Base-by-base conservation (phyloP, 306 rosid genomes). In the Fragaria vesca region DNA sequence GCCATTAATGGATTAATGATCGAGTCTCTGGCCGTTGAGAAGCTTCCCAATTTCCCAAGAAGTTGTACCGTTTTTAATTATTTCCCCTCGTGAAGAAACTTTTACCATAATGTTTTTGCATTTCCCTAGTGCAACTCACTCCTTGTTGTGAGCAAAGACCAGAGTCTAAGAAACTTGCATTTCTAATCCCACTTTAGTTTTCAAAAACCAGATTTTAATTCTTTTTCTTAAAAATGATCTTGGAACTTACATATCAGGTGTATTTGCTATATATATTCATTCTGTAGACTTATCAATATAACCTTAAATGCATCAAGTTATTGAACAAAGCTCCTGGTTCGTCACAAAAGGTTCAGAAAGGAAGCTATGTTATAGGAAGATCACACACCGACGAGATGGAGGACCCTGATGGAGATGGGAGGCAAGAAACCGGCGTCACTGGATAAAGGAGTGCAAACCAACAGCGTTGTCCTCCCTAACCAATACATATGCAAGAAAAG, bases 1-100 rank as follows among this genome's bases (percentile, higher is more conserved):
- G 8, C 16, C 68, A 46, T 18, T 6, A 46, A 75, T 20, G 78
- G 34, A 52, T 40, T 18, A 66, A 66, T 66, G 45, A 54, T 54
- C 55, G 1, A 65, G 47, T 66, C 48, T 66, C 48, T 43, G 60
- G 71, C 46, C 9, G 46, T 28, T 75, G 77, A 57, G 12, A 45
- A 17, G 18, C 12, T 62, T 46, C 58, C 30, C 61, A 30, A 46
- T 30, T 75, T 75, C 78, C 78, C 13, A 75, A 12, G 20, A 20
- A 58, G 47, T 20, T 42, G 60, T 7, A 17, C 40, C 51, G 6
- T 28, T 2, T 66, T 15, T 63, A 16, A 15, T 18, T 43, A 16
- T 63, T 18, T 42, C 0, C 48, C 48, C 43, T 16, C 69, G 2
- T 63, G 36, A 26, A 26, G 36, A 55, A 8, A 57, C 63, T 1